These are phyloP conservation scores for Capillidium rhysosporum DNA, from an alignment of 371 early-diverging fungal genomes.

Conservation along the genomic window DNA sequence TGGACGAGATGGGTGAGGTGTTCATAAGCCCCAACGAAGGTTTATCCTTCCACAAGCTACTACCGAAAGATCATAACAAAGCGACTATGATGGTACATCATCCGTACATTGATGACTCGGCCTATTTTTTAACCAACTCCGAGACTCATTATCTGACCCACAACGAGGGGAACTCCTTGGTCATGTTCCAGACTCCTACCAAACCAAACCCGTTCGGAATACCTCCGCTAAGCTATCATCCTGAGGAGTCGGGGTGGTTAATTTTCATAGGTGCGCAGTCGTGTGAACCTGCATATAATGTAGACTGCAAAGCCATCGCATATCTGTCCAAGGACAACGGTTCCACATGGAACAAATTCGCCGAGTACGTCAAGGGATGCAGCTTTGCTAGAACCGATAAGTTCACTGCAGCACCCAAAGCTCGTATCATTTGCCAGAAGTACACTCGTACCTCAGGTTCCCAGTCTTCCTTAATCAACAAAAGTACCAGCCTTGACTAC, in stretches of 20 bases:
- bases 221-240: slow-evolving; percentile 57
- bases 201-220: slow-evolving; percentile 29
- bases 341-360: slow-evolving; percentile 39
- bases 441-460: slow-evolving; percentile 35
- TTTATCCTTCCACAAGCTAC: slow-evolving; percentile 30
- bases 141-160: slow-evolving; percentile 31
- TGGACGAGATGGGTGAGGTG: slow-evolving; percentile 28
- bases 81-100: slow-evolving; percentile 39
- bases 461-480: slow-evolving; percentile 20
- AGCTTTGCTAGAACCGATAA: slow-evolving; percentile 43
- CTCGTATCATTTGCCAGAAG: slow-evolving; percentile 46
- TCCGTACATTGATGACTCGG: slow-evolving; percentile 40
- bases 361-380: slow-evolving; percentile 52
- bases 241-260: slow-evolving; percentile 47
- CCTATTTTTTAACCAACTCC: slow-evolving; percentile 44
- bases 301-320: slow-evolving; percentile 23
- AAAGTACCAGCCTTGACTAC: slow-evolving; percentile 26
- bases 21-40: slow-evolving; percentile 59
- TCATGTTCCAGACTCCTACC: slow-evolving; percentile 27
- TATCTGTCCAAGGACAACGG: slow-evolving; percentile 54
- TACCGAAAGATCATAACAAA: slow-evolving; percentile 10
- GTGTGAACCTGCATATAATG: slow-evolving; percentile 17
- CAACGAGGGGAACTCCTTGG: slow-evolving; percentile 45
- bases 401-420: slow-evolving; percentile 23
- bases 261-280: slow-evolving; percentile 44